Base-by-base conservation (phyloP, 148 eudicot genomes). In the Beta vulgaris region DNA sequence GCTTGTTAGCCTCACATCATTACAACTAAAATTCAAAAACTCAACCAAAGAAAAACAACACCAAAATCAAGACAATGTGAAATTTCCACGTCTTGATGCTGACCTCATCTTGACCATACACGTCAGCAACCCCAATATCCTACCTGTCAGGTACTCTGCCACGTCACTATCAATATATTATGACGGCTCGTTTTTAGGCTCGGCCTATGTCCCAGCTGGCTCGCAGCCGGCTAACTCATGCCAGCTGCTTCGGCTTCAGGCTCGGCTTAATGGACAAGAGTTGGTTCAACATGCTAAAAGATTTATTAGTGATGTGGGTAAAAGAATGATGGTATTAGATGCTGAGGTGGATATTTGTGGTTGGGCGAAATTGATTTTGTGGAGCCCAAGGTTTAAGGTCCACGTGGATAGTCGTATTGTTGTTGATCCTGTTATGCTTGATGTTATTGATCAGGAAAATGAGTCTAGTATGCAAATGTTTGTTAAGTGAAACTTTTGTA, bases 51-150 rank as follows among this genome's bases (percentile, higher is more conserved):
- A 58, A 3, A 1, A 11, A 14, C 51, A 3, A 0, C 31, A 48
- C 31, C 8, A 68, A 2, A 21, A 26, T 5, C 0, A 42, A 1
- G 43, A 58, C 71, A 77, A 85, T 67, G 81, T 83, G 68, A 86
- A 86, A 39, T 68, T 85, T 29, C 95, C 97, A 0, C 63, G 75
- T 9, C 64, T 88, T 15, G 91, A 88, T 71, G 86, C 89, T 13
- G 96, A 89, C 29, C 73, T 90, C 3, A 80, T 84, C 77, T 78
- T 92, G 13, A 92, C 91, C 80, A 84, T 92, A 65, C 95, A 92
- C 87, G 90, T 92, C 79, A 88, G 89, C 80, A 92, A 92, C 80
- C 98, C 98, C 26, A 92, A 92, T 84, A 65, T 84, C 76, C 85
- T 79, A 26, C 86, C 96, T 44, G 74, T 90, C 85, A 59, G 59